A percentile compares a stretch with the other conserved stretches of the same genome.
Evolutionary conservation across 768 basidiomycete species (phyloP).

Genomic region (Naganishia friedmannii): DNA sequence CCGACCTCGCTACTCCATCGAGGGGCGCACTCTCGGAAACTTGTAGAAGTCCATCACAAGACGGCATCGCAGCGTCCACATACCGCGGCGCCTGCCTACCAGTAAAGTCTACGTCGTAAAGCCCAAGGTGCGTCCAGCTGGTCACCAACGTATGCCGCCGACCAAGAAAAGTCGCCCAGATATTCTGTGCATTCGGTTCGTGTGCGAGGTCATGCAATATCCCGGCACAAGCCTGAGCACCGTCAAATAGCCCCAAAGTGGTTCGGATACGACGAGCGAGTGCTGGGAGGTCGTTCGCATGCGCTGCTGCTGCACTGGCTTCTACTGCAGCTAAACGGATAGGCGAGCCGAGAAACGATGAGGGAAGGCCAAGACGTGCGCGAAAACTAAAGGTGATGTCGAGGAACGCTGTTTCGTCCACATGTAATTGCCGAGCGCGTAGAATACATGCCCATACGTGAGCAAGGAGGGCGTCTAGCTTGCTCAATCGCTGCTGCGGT

Average conservation of each 20-base stretch:
- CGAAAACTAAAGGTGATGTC: conserved; percentile 24
- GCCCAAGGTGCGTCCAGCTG: conserved; percentile 5
- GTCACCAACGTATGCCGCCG: conserved; percentile 17
- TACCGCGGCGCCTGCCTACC: conserved; percentile 3
- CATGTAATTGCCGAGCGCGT: conserved; percentile 1
- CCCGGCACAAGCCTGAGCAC: background rate
- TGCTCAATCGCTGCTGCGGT: conserved; percentile 3
- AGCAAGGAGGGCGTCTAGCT: conserved; percentile 24
- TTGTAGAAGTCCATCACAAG: conserved; percentile 23
- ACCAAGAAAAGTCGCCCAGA: conserved; percentile 29
- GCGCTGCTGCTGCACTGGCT: background rate
- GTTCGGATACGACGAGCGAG: background rate
- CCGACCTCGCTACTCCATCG: background rate
- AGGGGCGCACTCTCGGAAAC: conserved; percentile 11
- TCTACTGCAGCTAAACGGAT: conserved; percentile 7
- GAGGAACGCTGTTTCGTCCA: conserved; percentile 11
- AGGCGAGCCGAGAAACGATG: conserved; percentile 20
- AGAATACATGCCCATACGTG: conserved; percentile 27
- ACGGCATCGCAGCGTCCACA: conserved; percentile 22
- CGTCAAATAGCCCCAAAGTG: background rate
- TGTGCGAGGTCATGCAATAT: conserved; percentile 25
- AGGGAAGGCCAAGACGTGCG: conserved; percentile 11
- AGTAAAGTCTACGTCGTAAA: conserved; percentile 21
- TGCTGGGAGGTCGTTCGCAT: background rate
- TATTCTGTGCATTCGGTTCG: conserved; percentile 11